Percentiles rank a stretch among this genome's conserved stretches.
These are phyloP conservation scores for Penicillium sp. DNA, from an alignment of 2,329 filamentous ascomycete species.

Conservation along the genomic window DNA sequence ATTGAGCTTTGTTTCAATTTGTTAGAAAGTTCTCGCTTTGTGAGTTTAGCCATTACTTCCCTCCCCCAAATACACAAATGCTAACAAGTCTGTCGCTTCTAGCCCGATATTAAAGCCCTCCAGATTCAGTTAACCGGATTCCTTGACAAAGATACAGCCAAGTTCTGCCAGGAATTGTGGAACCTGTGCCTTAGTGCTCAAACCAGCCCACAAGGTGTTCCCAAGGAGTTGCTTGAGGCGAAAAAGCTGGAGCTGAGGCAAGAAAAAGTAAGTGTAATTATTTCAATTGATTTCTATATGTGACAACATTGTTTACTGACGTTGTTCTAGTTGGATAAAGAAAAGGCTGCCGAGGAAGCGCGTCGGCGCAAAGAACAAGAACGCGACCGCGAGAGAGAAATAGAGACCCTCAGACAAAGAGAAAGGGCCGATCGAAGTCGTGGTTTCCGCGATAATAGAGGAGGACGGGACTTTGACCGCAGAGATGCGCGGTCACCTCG, in stretches of 20 bases:
- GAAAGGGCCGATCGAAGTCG: constrained; percentile 43
- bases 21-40: constrained; percentile 69
- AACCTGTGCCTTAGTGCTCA: constrained; percentile 87
- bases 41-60: constrained; percentile 42
- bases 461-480: constrained; percentile 36
- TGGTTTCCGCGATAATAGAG: constrained; percentile 10
- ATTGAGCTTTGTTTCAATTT: constrained; percentile 75
- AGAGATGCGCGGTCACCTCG: constrained; percentile 51
- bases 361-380: constrained; percentile 68
- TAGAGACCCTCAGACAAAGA: constrained; percentile 62
- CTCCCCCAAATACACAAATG: constrained; percentile 11
- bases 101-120: constrained; percentile 94
- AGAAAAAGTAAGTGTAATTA: constrained; percentile 65
- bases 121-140: constrained; percentile 96
- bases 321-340: constrained; percentile 65
- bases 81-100: constrained; percentile 20
- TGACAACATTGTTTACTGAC: constrained; percentile 2
- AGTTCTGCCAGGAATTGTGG: constrained; percentile 94
- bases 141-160: constrained; percentile 82
- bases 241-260: constrained; percentile 95
- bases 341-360: constrained; percentile 72
- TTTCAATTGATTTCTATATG: no score
- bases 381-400: constrained; percentile 66
- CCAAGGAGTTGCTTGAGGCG: constrained; percentile 88
- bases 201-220: constrained; percentile 80